Conservation (phyloP, 2,329 filamentous ascomycete species). For the Scedosporium boydii region DNA sequence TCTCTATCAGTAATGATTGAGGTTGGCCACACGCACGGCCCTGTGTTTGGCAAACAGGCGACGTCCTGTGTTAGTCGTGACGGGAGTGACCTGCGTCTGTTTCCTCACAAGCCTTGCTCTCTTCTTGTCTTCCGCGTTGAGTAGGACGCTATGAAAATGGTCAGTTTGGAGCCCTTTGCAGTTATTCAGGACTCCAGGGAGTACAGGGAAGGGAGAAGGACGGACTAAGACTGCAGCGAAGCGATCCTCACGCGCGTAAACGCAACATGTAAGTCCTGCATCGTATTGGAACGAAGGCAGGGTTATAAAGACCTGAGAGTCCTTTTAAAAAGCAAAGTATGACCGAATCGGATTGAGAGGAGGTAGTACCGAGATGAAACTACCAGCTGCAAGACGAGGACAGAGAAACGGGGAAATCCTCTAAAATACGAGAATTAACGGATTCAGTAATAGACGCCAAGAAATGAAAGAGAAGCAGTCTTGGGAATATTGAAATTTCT, state of each 20-base stretch:
- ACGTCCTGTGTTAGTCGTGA: not conserved
- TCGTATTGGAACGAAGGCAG: constrained; percentile 16
- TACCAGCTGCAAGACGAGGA: too few species aligned
- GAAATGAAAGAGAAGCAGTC: not conserved
- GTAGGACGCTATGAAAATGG: not conserved
- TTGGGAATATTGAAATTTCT: not conserved
- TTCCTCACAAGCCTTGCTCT: not conserved
- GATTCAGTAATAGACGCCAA: not conserved
- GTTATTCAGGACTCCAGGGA: not conserved
- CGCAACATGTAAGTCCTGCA: constrained; percentile 30
- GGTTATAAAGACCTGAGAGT: not conserved
- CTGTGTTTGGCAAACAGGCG: not conserved
- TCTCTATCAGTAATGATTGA: too few species aligned
- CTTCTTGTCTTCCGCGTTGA: not conserved
- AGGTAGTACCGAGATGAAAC: too few species aligned
- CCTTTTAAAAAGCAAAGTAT: not conserved
- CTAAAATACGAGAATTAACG: too few species aligned
- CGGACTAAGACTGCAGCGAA: constrained; percentile 36
- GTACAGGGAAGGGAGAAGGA: constrained; percentile 7
- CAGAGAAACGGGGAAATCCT: not conserved
- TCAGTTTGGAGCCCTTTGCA: not conserved
- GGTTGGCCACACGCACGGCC: not conserved
- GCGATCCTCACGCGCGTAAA: constrained; percentile 38
- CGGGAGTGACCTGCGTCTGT: not conserved
- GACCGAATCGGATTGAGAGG: not conserved